phyloP scores from a whole-genome alignment of 257 asterid genomes.

The Solanum virginianum region DNA sequence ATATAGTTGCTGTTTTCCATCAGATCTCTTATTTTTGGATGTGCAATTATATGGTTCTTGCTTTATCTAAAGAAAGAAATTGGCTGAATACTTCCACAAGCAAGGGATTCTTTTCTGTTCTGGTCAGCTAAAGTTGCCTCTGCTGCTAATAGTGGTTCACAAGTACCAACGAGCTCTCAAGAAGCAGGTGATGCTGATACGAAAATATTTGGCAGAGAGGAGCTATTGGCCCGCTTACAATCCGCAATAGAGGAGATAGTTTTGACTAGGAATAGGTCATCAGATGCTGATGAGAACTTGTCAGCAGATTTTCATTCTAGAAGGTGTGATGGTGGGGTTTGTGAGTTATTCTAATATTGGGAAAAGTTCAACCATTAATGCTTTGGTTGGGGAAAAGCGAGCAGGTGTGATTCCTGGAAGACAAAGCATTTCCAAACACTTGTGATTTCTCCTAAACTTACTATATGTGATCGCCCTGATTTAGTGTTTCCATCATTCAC shows the following conservation, averaged over 20 bases:
- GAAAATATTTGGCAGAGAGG: constrained; percentile 55
- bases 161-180: constrained; percentile 12
- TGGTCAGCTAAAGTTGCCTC: constrained; percentile 98
- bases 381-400: constrained; percentile 80
- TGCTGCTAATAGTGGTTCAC: constrained; percentile 19
- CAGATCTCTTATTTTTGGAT: too few relatives aligned
- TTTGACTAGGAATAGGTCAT: too few relatives aligned
- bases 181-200: constrained; percentile 4
- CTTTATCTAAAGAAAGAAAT: too few relatives aligned
- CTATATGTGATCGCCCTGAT: constrained; percentile 96
- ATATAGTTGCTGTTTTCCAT: too few relatives aligned
- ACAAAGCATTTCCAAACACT: constrained; percentile 94
- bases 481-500: constrained; percentile 52
- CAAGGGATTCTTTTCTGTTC: constrained; percentile 71
- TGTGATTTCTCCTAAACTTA: constrained; percentile 71
- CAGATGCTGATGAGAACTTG: constrained; percentile 4
- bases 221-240: constrained; percentile 63
- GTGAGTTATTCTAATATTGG: constrained; percentile 98
- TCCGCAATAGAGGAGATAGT: constrained; percentile 50
- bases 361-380: constrained; percentile 92
- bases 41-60: too few relatives aligned
- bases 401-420: constrained; percentile 94
- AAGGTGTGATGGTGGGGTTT: constrained; percentile 64
- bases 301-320: constrained; percentile 4
- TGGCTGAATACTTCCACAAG: constrained; percentile 8